Conservation (phyloP, 1,139 yeast genomes). For the Entelexis paramagnoliae region DNA sequence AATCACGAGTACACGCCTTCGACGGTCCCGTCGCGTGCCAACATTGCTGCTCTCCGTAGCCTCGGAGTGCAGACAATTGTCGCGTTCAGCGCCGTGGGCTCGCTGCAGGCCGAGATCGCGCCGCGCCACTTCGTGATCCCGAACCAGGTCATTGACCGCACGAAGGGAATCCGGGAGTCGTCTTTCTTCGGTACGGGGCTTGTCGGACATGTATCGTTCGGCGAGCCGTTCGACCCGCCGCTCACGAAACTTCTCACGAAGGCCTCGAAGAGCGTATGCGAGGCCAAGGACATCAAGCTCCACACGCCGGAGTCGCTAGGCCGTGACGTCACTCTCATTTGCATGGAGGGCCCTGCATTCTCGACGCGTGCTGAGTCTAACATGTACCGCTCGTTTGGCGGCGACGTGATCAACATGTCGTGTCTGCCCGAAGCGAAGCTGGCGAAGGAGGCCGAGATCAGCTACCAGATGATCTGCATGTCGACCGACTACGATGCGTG, state of each 20-base stretch:
- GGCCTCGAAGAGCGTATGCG: constrained; percentile 42
- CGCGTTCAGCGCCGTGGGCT: constrained; percentile 95
- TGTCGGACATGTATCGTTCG: constrained; percentile 95
- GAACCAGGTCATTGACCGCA: constrained; percentile 89
- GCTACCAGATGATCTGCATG: constrained; percentile 98
- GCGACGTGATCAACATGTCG: constrained; percentile 91
- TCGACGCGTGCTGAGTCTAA: constrained; percentile 95
- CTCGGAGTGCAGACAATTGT: constrained; percentile 79
- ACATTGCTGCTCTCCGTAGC: constrained; percentile 86
- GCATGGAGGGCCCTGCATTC: constrained; percentile 99
- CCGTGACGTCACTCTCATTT: constrained; percentile 60
- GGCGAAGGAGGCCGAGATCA: constrained; percentile 93
- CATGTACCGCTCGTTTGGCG: constrained; percentile 83
- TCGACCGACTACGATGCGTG: constrained; percentile 98
- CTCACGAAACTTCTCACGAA: constrained; percentile 57
- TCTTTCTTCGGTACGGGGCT: constrained; percentile 87
- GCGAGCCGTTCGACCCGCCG: constrained; percentile 83
- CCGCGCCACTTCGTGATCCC: constrained; percentile 96
- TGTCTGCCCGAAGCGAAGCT: constrained; percentile 91
- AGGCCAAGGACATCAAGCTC: constrained; percentile 28
- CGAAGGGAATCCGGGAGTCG: constrained; percentile 85
- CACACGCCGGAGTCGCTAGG: constrained; percentile 28
- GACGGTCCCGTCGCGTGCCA: constrained; percentile 87
- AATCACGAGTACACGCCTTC: constrained; percentile 84
- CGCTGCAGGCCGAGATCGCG: constrained; percentile 73